These are phyloP conservation scores for Mesotaenium endlicherianum DNA, from an alignment of 139 green algal species.

Conservation along the genomic window DNA sequence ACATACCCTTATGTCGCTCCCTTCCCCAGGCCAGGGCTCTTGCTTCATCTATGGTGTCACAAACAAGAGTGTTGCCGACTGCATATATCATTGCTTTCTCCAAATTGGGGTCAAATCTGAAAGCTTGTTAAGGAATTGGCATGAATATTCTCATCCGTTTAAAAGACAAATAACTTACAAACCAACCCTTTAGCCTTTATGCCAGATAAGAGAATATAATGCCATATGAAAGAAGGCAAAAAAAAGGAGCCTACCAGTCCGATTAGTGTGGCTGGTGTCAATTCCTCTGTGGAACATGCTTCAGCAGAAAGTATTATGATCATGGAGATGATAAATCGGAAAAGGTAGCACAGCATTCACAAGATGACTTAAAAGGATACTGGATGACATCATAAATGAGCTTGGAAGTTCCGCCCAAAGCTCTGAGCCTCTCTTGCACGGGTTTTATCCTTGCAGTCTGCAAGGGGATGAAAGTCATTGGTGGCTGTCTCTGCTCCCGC, in stretches of 20 bases:
- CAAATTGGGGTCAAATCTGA: constrained; percentile 57
- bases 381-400: constrained; percentile 81
- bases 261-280: no score
- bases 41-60: constrained; percentile 79
- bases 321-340: no score
- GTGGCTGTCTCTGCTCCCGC: constrained; percentile 66
- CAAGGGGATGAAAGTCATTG: constrained; percentile 88
- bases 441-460: constrained; percentile 61
- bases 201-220: background rate
- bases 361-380: constrained; percentile 51
- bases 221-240: background rate
- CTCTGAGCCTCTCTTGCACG: constrained; percentile 76
- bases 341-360: no score
- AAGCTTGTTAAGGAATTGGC: no score
- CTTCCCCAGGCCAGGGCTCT: constrained; percentile 66
- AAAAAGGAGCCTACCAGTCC: no score
- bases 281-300: no score
- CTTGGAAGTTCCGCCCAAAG: constrained; percentile 70
- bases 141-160: no score
- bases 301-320: no score
- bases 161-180: no score
- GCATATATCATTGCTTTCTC: constrained; percentile 72
- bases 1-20: constrained; percentile 49
- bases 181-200: no score
- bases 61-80: constrained; percentile 86